A percentile compares a stretch with the other conserved stretches of the same genome.
phyloP scores from a whole-genome alignment of 2,329 filamentous ascomycete species.

The Penicillium olsonii region DNA sequence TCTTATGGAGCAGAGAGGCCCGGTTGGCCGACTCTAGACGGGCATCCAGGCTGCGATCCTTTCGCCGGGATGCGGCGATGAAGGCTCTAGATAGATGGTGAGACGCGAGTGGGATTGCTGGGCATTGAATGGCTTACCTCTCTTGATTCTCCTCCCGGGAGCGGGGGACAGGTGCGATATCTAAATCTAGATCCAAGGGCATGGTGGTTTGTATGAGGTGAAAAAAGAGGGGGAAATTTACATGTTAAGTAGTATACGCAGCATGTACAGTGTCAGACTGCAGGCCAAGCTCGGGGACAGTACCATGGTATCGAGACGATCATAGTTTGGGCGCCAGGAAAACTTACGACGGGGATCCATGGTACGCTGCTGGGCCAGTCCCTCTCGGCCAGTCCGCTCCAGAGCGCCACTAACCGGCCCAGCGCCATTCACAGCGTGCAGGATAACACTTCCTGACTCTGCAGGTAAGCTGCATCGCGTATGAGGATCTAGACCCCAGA shows the following conservation, averaged over 20 bases:
- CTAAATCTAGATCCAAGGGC: slow-evolving; percentile 28
- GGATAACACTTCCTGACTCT: neutral
- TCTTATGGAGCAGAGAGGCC: slow-evolving; percentile 89
- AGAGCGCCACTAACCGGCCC: slow-evolving; percentile 2
- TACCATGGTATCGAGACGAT: slow-evolving; percentile 25
- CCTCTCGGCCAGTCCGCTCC: neutral
- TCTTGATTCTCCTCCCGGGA: slow-evolving; percentile 49
- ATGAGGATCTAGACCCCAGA: neutral
- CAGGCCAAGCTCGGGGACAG: slow-evolving; percentile 6
- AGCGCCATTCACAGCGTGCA: neutral
- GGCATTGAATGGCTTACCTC: slow-evolving; percentile 30
- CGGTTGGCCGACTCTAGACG: slow-evolving; percentile 82
- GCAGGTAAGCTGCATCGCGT: neutral
- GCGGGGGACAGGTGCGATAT: slow-evolving; percentile 36
- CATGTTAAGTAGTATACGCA: slow-evolving; percentile 15
- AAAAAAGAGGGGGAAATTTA: neutral
- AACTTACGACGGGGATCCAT: slow-evolving; percentile 15
- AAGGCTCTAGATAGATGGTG: slow-evolving; percentile 65
- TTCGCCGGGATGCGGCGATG: slow-evolving; percentile 84
- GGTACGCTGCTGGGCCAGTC: neutral
- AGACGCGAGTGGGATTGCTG: neutral
- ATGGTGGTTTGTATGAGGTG: neutral
- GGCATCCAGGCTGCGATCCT: slow-evolving; percentile 83
- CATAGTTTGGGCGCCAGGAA: slow-evolving; percentile 21
- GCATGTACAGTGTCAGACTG: slow-evolving; percentile 21